Conservation (phyloP, 1,284 basidiomycete species). For the Pholiota adiposa region DNA sequence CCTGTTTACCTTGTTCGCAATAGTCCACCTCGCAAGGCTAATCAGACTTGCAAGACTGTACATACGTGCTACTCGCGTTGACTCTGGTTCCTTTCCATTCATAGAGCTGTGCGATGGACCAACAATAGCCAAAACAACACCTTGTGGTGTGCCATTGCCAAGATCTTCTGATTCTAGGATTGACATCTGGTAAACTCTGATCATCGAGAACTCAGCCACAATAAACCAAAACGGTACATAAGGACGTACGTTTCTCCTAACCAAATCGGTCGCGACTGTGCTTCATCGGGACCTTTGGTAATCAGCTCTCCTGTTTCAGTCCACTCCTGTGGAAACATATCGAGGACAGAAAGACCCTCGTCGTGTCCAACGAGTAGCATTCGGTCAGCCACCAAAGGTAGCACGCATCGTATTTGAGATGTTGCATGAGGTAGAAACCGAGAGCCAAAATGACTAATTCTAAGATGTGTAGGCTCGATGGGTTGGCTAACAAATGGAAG, state of each 20-base stretch:
- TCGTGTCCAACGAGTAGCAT: conserved; percentile 76
- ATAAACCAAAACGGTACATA: not conserved
- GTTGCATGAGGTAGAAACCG: conserved; percentile 82
- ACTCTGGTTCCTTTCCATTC: conserved; percentile 50
- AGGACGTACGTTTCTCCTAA: conserved; percentile 69
- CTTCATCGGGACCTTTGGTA: conserved; percentile 69
- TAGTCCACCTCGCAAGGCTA: conserved; percentile 73
- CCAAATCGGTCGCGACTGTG: conserved; percentile 70
- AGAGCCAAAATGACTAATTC: conserved; percentile 77
- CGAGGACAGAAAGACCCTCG: conserved; percentile 74
- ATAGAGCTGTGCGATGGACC: conserved; percentile 58
- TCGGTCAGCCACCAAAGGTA: conserved; percentile 67
- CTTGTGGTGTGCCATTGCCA: conserved; percentile 64
- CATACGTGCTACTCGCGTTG: conserved; percentile 67
- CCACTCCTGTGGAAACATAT: conserved; percentile 76
- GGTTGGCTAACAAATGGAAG: conserved; percentile 53
- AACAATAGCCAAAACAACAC: conserved; percentile 75
- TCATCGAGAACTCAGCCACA: not conserved
- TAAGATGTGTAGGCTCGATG: conserved; percentile 63
- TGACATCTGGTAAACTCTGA: conserved; percentile 75
- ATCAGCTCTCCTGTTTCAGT: conserved; percentile 49
- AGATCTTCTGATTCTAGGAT: conserved; percentile 69
- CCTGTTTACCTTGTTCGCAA: conserved; percentile 60
- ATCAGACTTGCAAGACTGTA: conserved; percentile 77
- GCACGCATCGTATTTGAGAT: conserved; percentile 69